These are phyloP conservation scores for Choiromyces venosus DNA, from an alignment of 495 filamentous ascomycete species.

Conservation along the genomic window DNA sequence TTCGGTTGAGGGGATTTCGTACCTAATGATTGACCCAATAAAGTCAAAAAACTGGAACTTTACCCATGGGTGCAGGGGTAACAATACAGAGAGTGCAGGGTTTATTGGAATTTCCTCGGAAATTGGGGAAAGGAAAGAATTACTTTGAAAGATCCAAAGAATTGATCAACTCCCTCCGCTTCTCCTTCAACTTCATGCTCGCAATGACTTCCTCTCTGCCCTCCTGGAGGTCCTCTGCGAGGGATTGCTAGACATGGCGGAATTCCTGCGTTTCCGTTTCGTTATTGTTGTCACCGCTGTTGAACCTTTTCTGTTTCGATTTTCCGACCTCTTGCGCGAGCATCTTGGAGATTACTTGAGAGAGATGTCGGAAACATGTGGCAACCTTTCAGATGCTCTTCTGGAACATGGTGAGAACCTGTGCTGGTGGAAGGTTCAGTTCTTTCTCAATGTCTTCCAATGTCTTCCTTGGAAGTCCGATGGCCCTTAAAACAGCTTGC, in stretches of 20 bases:
- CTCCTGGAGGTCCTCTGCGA: constrained; percentile 83
- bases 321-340: constrained; percentile 58
- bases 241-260: constrained; percentile 59
- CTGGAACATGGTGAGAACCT: constrained; percentile 92
- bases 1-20: constrained; percentile 66
- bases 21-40: constrained; percentile 52
- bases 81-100: background rate
- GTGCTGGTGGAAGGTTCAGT: constrained; percentile 63
- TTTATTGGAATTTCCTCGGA: background rate
- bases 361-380: constrained; percentile 63
- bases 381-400: constrained; percentile 88
- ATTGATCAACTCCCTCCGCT: constrained; percentile 80
- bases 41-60: constrained; percentile 48
- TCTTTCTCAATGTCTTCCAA: constrained; percentile 78
- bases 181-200: constrained; percentile 58
- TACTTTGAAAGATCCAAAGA: constrained; percentile 82
- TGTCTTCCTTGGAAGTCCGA: constrained; percentile 83
- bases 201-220: constrained; percentile 69
- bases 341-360: constrained; percentile 63
- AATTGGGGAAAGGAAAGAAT: constrained; percentile 43
- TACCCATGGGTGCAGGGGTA: background rate
- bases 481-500: constrained; percentile 74
- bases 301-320: constrained; percentile 43
- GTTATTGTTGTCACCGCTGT: constrained; percentile 52
- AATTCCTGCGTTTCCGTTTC: constrained; percentile 61